Evolutionary conservation across 495 filamentous ascomycete species (phyloP), one percentile per base, ranked within the genome.

Genomic region (Lasiosphaeris hirsuta): DNA sequence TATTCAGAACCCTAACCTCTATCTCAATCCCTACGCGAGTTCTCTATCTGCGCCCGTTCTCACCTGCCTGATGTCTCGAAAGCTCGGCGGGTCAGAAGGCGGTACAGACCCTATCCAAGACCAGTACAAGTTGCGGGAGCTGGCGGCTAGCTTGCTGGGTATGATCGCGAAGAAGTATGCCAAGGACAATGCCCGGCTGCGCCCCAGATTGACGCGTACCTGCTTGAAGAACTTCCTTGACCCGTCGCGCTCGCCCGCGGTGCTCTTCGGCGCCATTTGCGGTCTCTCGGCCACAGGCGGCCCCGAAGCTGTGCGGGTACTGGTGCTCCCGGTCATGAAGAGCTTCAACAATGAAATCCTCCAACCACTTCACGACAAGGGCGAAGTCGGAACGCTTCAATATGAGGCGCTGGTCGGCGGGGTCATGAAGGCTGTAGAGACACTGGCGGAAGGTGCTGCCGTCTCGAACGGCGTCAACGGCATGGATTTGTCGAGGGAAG

Each of bases 221-320:
- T 97, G 90, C 68, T 81, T 97, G 3, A 96, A 96, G 74, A 76
- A 84, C 63, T 92, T 96, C 69, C 82, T 98, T 7, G 91, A 96
- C 68, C 89, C 90, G 0, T 79, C 82, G 34, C 87, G 90, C 65
- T 84, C 90, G 0, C 80, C 92, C 4, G 82, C 85, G 14, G 86
- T 90, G 4, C 89, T 94, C 63, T 97, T 90, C 66, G 94, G 94
- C 48, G 90, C 92, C 9, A 81, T 98, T 39, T 80, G 83, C 39
- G 92, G 90, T 4, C 76, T 98, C 10, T 78, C 82, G 0, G 80
- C 83, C 0, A 84, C 93, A 17, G 90, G 90, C 10, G 92, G 92
- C 0, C 61, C 82, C 0, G 90, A 94, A 55, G 85, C 86, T 13
- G 82, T 97, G n/a, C 84, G 88, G 6, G 79, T 87, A 34, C 77